Evolutionary conservation across 306 rosid genomes (phyloP).

Genomic region (Citrullus amarus): DNA sequence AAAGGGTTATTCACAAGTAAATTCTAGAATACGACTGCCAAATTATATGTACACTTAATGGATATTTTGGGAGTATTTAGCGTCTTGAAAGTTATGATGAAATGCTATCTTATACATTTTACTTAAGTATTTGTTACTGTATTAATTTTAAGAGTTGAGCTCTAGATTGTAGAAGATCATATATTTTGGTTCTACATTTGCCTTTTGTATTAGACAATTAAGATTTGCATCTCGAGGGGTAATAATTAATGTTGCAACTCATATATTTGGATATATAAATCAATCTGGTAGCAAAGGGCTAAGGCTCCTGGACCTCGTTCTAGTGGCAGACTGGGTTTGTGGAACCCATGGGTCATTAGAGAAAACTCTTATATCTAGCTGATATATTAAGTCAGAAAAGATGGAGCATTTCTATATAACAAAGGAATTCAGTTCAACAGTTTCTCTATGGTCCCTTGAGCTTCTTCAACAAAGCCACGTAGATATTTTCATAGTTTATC

Average conservation of each 20-base stretch:
- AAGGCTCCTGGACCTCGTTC: background rate
- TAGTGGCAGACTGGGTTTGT: background rate
- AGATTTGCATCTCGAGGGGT: background rate
- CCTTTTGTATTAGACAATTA: background rate
- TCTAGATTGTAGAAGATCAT: background rate
- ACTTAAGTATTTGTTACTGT: background rate
- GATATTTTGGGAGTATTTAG: background rate
- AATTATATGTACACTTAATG: background rate
- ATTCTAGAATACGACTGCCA: background rate
- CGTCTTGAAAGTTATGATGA: background rate
- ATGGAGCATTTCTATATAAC: background rate
- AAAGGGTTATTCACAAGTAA: background rate
- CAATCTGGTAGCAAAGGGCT: background rate
- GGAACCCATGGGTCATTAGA: background rate
- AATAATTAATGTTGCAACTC: background rate
- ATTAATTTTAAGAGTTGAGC: background rate
- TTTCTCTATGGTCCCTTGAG: background rate
- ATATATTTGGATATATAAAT: background rate
- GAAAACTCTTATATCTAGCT: background rate
- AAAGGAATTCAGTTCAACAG: background rate
- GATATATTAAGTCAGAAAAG: background rate
- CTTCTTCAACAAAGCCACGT: background rate
- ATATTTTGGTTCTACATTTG: background rate
- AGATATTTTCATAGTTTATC: background rate
- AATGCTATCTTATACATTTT: background rate